Base-by-base conservation (phyloP, 352 stramenopile species). In the Globisporangium mamillatum region DNA sequence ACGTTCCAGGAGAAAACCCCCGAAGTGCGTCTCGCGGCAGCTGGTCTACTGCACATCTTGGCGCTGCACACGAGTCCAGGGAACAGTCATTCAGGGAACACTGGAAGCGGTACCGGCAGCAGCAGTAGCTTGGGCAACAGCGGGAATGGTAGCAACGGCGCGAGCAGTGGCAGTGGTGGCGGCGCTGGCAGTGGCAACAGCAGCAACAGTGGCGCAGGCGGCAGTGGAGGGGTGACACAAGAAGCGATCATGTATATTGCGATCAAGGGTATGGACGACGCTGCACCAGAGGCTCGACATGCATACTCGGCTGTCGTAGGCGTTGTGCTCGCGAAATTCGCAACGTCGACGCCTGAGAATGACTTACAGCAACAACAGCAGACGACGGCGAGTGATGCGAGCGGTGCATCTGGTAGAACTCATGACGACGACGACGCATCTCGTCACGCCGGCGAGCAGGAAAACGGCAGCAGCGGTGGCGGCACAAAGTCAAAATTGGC, bases 211-310 rank as follows among this genome's bases (percentile, higher is more conserved):
- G 41, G 56, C 58, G 69, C 44, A 14, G 34, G 61, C 62, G 60
- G 70, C n/a, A 66, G 32, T 34, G 57, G 59, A 22, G 73, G 77
- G 7, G 81, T 90, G 12, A 87, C 79, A 10, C 75, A 94, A 3
- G 86, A 96, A 58, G 65, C 81, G 8, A 85, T 96, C 54, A 78
- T 94, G 64, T 76, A 88, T 38, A 80, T 90, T 0, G 81, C 85
- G 14, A 73, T 70, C 8, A 96, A 96, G 34, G 86, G 84, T 0
- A 89, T 96, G 77, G 89, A 95, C 27, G 89, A 96, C 68, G 63
- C 60, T 7, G 65, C 85, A 10, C 84, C 86, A 0, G 88, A 93
- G 64, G 80, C 75, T 4, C 80, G 86, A 52, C 79, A 81, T 34
- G 81, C 80, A 14, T 91, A 78, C 57, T 76, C 87, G 4, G 81